Evolutionary conservation across 2,329 filamentous ascomycete genomes (phyloP), one percentile per base, ranked within the genome.

Genomic region (Talaromyces sp.): DNA sequence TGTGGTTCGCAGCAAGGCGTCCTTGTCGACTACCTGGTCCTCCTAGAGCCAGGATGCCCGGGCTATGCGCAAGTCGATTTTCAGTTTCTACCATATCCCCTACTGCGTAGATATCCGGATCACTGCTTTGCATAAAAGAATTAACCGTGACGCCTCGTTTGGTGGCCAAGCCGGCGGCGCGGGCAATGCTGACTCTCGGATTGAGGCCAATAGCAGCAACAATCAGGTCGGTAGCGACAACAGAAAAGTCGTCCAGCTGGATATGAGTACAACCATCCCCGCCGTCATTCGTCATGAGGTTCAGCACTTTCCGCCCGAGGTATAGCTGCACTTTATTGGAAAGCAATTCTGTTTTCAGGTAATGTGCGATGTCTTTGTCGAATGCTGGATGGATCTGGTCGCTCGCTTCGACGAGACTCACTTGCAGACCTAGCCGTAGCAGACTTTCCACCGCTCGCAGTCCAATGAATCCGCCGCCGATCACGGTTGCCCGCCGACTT

Each of bases 21-120:
- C 52, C 52, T 45, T 54, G 52, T 54, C 52, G 52, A 35, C 37
- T 54, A 10, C 52, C 52, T 33, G 52, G 39, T 10, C 52, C 52
- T 31, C 52, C 52, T 3, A 45, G 39, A 13, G 51, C 51, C 37
- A 53, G 21, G 17, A 41, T 53, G 1, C 51, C 36, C 5, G 51
- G 51, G 35, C 10, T 41, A 22, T 41, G 51, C 11, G 36, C 37
- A 15, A 53, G 51, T n/a, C 51, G 21, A 41, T 41, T 41, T 36
- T 53, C 51, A 1, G 51, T 53, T 53, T 53, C 51, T n/a, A 41
- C 36, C 35, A 53, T 53, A 53, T 53, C 36, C 21, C 51, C 51
- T 25, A 53, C 36, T 41, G 51, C 51, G 15, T 53, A 53, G 36
- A 53, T 53, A 53, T 53, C 51, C 15, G 51, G 37, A 41, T 53